phyloP scores from a whole-genome alignment of 2,329 filamentous ascomycete species.

The Botrytis fragariae region DNA sequence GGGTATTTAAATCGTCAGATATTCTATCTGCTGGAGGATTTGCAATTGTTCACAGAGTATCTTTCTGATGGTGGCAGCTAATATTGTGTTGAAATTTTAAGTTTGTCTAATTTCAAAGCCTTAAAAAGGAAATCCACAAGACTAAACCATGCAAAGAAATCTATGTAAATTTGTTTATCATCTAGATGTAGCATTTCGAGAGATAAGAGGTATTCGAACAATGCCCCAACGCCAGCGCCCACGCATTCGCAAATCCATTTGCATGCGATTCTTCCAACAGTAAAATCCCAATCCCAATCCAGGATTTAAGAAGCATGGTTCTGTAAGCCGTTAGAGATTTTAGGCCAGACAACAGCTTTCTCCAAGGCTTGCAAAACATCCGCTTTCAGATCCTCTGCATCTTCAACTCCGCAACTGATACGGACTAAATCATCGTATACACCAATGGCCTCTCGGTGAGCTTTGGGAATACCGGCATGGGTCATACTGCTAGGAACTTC shows the following conservation, averaged over 20 bases:
- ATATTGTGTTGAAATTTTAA: background rate
- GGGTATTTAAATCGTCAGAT: background rate
- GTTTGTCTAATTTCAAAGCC: background rate
- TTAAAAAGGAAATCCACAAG: background rate
- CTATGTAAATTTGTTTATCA: background rate
- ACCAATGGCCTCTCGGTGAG: constrained; percentile 86
- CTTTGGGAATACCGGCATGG: constrained; percentile 88
- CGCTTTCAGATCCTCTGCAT: constrained; percentile 75
- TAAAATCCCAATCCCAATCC: background rate
- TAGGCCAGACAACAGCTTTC: constrained; percentile 56
- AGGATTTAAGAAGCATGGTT: background rate
- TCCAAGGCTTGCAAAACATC: constrained; percentile 84
- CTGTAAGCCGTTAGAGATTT: constrained; percentile 35
- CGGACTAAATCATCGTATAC: constrained; percentile 94
- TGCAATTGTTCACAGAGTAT: background rate
- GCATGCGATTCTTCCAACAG: background rate
- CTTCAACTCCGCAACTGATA: constrained; percentile 92
- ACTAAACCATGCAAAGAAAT: background rate
- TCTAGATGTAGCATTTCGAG: background rate
- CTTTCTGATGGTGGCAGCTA: background rate
- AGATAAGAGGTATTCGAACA: background rate
- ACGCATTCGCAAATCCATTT: background rate
- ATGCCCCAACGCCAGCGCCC: constrained; percentile 5
- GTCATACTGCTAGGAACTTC: constrained; percentile 97
- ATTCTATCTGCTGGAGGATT: background rate